These are phyloP conservation scores for Rickenella mellea DNA, from an alignment of 768 basidiomycete genomes.

Conservation along the genomic window DNA sequence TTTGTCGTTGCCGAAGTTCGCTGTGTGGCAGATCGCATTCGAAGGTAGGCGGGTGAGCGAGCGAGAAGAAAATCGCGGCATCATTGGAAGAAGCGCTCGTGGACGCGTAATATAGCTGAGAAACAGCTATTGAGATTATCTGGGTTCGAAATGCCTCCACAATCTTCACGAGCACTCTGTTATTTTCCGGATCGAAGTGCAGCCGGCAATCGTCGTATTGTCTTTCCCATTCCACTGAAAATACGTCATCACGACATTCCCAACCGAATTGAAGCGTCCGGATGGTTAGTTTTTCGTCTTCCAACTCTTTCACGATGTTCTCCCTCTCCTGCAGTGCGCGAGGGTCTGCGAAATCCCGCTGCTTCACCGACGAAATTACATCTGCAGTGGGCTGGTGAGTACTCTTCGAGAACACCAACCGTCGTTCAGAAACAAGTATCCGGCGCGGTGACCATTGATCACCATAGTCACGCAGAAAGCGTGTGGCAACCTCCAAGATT, in stretches of 20 bases:
- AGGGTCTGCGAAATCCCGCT: slow-evolving; percentile 33
- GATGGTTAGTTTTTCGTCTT: slow-evolving; percentile 21
- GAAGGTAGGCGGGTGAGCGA: slow-evolving; percentile 32
- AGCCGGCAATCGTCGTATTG: slow-evolving; percentile 18
- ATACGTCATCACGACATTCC: slow-evolving; percentile 45
- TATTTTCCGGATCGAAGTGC: slow-evolving; percentile 28
- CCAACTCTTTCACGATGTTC: slow-evolving; percentile 20
- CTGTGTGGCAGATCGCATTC: too few species aligned
- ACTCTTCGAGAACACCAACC: slow-evolving; percentile 17
- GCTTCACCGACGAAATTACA: slow-evolving; percentile 24
- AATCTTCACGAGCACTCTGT: slow-evolving; percentile 36
- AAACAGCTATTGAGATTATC: slow-evolving; percentile 33
- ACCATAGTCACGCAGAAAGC: slow-evolving; percentile 36
- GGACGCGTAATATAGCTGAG: slow-evolving; percentile 34
- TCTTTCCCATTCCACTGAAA: slow-evolving; percentile 52
- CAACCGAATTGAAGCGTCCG: slow-evolving; percentile 46
- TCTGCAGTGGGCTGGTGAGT: slow-evolving; percentile 9
- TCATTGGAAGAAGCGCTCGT: slow-evolving; percentile 10
- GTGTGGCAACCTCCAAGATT: slow-evolving; percentile 22
- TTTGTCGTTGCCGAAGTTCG: not conserved
- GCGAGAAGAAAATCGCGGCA: slow-evolving; percentile 29
- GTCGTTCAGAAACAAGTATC: slow-evolving; percentile 22
- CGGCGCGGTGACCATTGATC: slow-evolving; percentile 6
- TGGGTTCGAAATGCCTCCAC: slow-evolving; percentile 14
- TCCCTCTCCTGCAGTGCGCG: slow-evolving; percentile 24